phyloP scores from a whole-genome alignment of 352 stramenopile species.

The Phytopythium litorale region DNA sequence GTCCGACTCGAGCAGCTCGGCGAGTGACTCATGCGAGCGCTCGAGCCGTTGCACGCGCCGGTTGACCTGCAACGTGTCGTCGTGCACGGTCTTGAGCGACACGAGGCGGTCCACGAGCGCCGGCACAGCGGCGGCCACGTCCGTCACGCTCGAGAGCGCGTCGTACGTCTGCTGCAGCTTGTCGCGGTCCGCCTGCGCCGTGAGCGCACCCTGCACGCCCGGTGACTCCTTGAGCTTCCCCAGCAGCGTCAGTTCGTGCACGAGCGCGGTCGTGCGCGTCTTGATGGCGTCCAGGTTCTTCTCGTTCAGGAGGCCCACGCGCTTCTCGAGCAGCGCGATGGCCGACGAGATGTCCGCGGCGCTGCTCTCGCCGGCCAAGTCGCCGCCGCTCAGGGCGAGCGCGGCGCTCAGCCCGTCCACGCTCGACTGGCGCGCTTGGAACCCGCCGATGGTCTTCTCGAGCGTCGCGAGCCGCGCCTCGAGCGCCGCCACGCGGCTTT shows the following conservation, averaged over 20 bases:
- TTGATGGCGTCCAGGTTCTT: conserved; percentile 81
- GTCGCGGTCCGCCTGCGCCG: conserved; percentile 53
- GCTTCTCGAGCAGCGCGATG: conserved; percentile 59
- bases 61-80: conserved; percentile 50
- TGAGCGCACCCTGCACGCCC: conserved; percentile 49
- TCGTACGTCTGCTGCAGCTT: conserved; percentile 75
- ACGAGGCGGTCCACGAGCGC: conserved; percentile 68
- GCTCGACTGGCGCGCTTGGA: conserved; percentile 44
- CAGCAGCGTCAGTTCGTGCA: conserved; percentile 75
- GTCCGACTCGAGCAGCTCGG: conserved; percentile 62
- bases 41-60: conserved; percentile 60
- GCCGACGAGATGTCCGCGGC: conserved; percentile 36
- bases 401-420: conserved; percentile 33
- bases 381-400: conserved; percentile 1
- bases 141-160: conserved; percentile 54
- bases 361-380: conserved; percentile 13
- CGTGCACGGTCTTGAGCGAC: conserved; percentile 67
- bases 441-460: conserved; percentile 53
- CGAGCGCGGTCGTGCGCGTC: conserved; percentile 62
- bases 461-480: conserved; percentile 58
- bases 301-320: conserved; percentile 63
- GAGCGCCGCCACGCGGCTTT: conserved; percentile 50
- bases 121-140: conserved; percentile 55
- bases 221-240: conserved; percentile 77
- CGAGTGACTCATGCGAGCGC: conserved; percentile 44